Conservation (phyloP, 345 rosid genomes). For the Bruguiera sexangula region DNA sequence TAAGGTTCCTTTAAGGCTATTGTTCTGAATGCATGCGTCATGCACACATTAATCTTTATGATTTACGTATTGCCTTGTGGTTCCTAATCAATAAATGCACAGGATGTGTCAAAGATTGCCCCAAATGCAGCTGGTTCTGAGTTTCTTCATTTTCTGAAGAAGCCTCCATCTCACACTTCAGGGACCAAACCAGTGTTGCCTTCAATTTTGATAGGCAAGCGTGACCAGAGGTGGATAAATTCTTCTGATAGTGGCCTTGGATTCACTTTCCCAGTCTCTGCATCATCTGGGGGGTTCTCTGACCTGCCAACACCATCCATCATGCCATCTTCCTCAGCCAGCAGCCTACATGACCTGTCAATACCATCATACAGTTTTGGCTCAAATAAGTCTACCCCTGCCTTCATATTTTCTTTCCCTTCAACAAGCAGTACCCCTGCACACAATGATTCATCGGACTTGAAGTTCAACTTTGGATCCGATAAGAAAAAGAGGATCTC, state of each 20-base stretch:
- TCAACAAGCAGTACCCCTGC: constrained; percentile 42
- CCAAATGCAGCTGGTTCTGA: constrained; percentile 28
- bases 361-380: constrained; percentile 62
- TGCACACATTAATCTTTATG: background rate
- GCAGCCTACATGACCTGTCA: constrained; percentile 39
- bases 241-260: constrained; percentile 49
- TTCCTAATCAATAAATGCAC: constrained; percentile 20
- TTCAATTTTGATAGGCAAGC: constrained; percentile 52
- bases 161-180: constrained; percentile 42
- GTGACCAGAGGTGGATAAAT: constrained; percentile 43
- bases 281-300: constrained; percentile 43
- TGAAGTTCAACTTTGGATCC: constrained; percentile 63
- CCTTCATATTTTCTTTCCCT: constrained; percentile 64
- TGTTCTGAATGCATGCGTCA: background rate
- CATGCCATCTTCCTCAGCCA: constrained; percentile 40
- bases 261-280: constrained; percentile 70
- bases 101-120: constrained; percentile 38
- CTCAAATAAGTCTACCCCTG: constrained; percentile 32
- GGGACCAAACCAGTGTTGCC: constrained; percentile 58
- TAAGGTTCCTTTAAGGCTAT: no score
- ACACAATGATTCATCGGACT: constrained; percentile 42
- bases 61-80: constrained; percentile 1
- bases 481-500: constrained; percentile 47
- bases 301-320: constrained; percentile 90
- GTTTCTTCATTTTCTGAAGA: constrained; percentile 30